Evolutionary conservation across 2,329 filamentous ascomycete genomes (phyloP).

Genomic region (Rhinocladiella mackenziei): DNA sequence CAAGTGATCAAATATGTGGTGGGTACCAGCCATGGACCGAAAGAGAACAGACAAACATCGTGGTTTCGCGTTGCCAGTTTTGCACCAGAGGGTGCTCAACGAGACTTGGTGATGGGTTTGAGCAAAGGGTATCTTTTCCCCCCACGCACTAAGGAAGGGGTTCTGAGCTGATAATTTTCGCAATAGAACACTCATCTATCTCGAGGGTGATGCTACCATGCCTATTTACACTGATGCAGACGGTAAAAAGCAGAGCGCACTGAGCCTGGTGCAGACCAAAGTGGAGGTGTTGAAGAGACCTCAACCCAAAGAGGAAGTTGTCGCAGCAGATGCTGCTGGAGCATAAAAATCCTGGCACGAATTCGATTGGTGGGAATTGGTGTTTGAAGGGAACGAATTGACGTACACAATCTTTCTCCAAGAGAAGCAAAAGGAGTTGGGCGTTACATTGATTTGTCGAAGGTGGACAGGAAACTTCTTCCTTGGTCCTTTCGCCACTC

Average conservation of each 20-base stretch:
- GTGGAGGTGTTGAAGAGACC: constrained; percentile 30
- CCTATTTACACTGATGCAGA: constrained; percentile 64
- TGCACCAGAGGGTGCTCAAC: constrained; percentile 57
- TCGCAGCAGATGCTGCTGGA: background rate
- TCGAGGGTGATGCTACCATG: constrained; percentile 78
- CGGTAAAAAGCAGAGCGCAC: constrained; percentile 52
- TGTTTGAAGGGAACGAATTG: background rate
- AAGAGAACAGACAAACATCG: constrained; percentile 70
- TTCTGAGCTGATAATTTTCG: constrained; percentile 6
- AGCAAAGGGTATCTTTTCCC: constrained; percentile 84
- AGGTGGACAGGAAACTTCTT: constrained; percentile 5
- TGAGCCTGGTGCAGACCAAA: constrained; percentile 80
- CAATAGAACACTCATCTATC: constrained; percentile 67
- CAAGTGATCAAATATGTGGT: constrained; percentile 75
- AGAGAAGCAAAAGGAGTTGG: background rate
- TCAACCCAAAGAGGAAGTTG: constrained; percentile 20
- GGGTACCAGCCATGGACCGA: constrained; percentile 62
- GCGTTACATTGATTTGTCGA: background rate
- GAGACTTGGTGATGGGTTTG: constrained; percentile 68
- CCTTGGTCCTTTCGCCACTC: constrained; percentile 19
- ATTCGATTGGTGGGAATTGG: background rate
- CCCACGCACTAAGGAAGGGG: background rate
- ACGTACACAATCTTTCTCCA: constrained; percentile 7
- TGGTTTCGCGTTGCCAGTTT: constrained; percentile 84
- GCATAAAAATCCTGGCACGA: background rate